A percentile compares a stretch with the other conserved stretches of the same genome.
Evolutionary conservation across 495 filamentous ascomycete genomes (phyloP).

Genomic region (Hypomontagnella submonticulosa): DNA sequence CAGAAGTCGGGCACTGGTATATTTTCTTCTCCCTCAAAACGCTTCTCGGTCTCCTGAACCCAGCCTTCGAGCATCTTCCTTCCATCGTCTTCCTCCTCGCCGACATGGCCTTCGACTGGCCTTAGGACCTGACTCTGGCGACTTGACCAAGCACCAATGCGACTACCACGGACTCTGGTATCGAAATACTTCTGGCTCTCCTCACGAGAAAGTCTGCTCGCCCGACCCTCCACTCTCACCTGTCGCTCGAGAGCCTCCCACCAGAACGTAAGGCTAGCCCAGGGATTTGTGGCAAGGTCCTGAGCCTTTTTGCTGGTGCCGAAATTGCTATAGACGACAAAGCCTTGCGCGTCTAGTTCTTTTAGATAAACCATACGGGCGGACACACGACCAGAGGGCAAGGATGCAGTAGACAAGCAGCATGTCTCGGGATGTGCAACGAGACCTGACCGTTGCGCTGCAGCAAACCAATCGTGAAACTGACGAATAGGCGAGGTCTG

Average conservation of each 20-base stretch:
- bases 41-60: conserved; percentile 75
- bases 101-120: conserved; percentile 52
- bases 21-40: conserved; percentile 76
- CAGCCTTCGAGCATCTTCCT: conserved; percentile 71
- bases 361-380: conserved; percentile 93
- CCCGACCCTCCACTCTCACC: conserved; percentile 81
- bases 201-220: conserved; percentile 71
- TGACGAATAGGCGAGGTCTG: conserved; percentile 73
- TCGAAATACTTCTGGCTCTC: conserved; percentile 92
- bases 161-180: conserved; percentile 79
- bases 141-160: conserved; percentile 94
- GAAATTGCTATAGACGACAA: conserved; percentile 94
- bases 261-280: conserved; percentile 80
- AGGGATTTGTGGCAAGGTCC: conserved; percentile 73
- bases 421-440: conserved; percentile 81
- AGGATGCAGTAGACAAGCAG: conserved; percentile 82
- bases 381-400: conserved; percentile 86
- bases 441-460: conserved; percentile 65
- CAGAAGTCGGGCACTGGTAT: conserved; percentile 95
- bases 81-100: conserved; percentile 64
- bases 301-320: conserved; percentile 76
- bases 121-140: conserved; percentile 79
- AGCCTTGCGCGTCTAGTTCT: conserved; percentile 74
- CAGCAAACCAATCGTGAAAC: conserved; percentile 87
- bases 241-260: conserved; percentile 82